phyloP scores from a whole-genome alignment of 495 filamentous ascomycete genomes.

The Rostrohypoxylon terebratum region DNA sequence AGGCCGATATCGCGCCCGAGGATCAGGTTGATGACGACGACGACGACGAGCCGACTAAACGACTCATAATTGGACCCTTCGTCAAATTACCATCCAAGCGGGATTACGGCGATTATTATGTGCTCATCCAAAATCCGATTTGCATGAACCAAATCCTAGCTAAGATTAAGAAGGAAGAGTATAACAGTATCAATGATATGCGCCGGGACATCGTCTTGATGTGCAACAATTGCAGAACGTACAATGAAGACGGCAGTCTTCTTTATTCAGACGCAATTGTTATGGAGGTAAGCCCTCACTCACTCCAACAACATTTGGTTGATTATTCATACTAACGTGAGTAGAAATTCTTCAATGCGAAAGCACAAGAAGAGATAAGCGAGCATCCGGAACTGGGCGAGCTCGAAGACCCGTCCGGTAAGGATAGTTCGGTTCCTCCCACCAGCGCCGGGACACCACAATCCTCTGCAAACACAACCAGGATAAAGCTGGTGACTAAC shows the following conservation, averaged over 20 bases:
- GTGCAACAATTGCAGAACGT: conserved; percentile 90
- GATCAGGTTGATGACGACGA: conserved; percentile 69
- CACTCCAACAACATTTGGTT: neutral
- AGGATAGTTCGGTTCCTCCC: conserved; percentile 74
- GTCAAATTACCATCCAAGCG: conserved; percentile 89
- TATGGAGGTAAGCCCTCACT: conserved; percentile 80
- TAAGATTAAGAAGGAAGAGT: conserved; percentile 94
- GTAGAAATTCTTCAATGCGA: conserved; percentile 74
- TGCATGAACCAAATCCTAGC: conserved; percentile 92
- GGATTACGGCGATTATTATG: conserved; percentile 91
- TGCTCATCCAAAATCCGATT: conserved; percentile 90
- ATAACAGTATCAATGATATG: conserved; percentile 82
- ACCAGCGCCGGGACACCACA: conserved; percentile 78
- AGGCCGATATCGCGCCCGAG: conserved; percentile 68
- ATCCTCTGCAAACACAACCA: conserved; percentile 58
- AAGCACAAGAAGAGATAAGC: conserved; percentile 75
- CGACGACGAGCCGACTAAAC: conserved; percentile 60
- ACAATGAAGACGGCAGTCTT: conserved; percentile 93
- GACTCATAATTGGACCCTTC: conserved; percentile 93
- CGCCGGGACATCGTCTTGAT: conserved; percentile 82
- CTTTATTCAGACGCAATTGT: conserved; percentile 91
- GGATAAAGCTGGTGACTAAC: conserved; percentile 70
- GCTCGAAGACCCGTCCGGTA: conserved; percentile 68
- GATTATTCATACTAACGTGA: conserved; percentile 28
- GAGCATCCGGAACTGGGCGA: conserved; percentile 78